Evolutionary conservation across 2,329 filamentous ascomycete species (phyloP), one percentile per base, ranked within the genome.

Genomic region (Apiospora marii): DNA sequence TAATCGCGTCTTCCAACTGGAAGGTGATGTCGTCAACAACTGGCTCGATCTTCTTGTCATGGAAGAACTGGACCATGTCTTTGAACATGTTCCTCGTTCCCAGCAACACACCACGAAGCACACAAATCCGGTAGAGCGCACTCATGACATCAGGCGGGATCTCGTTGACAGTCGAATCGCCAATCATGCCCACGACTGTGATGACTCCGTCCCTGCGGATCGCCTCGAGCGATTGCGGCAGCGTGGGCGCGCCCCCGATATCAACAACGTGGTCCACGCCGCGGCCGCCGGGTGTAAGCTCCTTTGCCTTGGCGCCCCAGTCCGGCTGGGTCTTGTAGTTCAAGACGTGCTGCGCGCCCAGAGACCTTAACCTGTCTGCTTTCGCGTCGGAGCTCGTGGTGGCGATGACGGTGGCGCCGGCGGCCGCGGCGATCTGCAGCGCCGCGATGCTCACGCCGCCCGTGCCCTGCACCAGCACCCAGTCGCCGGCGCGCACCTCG

Each of bases 221-320:
- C 1, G 87, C 87, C 74, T 86, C 86, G 53, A 92, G 81, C 3
- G 85, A 87, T 78, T 92, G 85, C 3, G 82, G 76, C 74, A 93
- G 85, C 0, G 91, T 92, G n/a, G 84, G 85, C 0, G 89, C 84
- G 0, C 92, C 92, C 16, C 90, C 92, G n/a, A 93, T 87, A 76
- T 94, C 92, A 51, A 92, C 77, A 51, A 93, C 83, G 73, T 91
- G 85, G 76, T 93, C 87, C 10, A 92, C 88, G 16, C 92, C 92
- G 1, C 76, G 77, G 1, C 84, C 84, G 0, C 83, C 80, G 0
- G 82, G 82, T 0, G 84, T 85, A 0, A 88, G 84, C 0, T 85
- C 87, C 13, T 86, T 79, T 13, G 90, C 90, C 41, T 85, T 85
- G 3, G 84, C 80, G n/a, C 91, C 89, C 91, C 91, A 93, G 68